Base-by-base conservation (phyloP, 2,329 filamentous ascomycete species). In the Botryotinia globosa region DNA sequence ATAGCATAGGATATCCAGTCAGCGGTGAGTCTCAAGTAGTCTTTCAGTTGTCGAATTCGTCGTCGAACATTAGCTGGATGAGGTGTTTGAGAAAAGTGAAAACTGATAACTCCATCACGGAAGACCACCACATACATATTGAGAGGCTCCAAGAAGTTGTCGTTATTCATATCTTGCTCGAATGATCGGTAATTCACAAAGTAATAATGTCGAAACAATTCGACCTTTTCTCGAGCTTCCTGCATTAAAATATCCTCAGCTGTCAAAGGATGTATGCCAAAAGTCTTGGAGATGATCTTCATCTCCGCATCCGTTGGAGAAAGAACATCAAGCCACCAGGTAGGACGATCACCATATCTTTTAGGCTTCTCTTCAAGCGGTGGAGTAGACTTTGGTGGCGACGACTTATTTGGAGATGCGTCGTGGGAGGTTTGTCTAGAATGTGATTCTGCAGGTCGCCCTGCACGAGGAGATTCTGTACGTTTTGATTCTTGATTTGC, bases 1-100 rank as follows among this genome's bases (percentile, higher is more conserved):
- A 98, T 92, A 65, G 94, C 96, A 80, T 99, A 99, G 12, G 94
- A 97, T 77, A 99, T 98, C 96, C 96, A 99, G 81, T 99, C 96
- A 0, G 95, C 93, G 64, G 92, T 95, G 20, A 98, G 85, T 61
- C 97, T 93, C 78, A 98, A 87, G 81, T 97, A 99, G 82, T 99
- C 96, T 76, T 93, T 93, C 64, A 99, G 84, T 81, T 99, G 96
- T 18, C 96, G 92, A 79, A 99, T 95, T 48, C 96, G 90, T 63
- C 96, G 90, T 34, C 96, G 93, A 37, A 99, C 96, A 77, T 99
- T 99, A 80, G 96, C 95, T 3, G 95, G 93, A 82, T 99, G 96
- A 16, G 96, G 96, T 10, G 93, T 97, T 83, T 95, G 90, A n/a
- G 92, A 94, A 83, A 97, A 98, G 82, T 99, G 96, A 84, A 99